Conservation (phyloP, 2,329 filamentous ascomycete genomes). For the Neurospora sp. region DNA sequence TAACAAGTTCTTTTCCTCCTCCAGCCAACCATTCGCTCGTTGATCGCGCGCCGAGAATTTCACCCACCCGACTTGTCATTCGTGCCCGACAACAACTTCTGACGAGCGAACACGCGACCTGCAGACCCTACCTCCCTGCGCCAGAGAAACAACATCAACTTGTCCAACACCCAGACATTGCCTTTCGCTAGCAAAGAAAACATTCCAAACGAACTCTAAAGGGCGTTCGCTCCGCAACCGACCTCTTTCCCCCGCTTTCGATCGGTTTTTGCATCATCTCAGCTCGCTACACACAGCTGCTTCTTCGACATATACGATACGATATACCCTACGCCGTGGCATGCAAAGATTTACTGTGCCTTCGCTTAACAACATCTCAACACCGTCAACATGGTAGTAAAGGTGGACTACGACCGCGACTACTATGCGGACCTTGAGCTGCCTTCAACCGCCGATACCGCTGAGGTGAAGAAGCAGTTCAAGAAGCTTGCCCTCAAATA, state of each 20-base stretch:
- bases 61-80: background rate
- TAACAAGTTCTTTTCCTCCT: background rate
- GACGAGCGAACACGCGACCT: background rate
- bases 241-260: background rate
- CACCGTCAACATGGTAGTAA: conserved; percentile 47
- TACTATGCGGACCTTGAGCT: conserved; percentile 83
- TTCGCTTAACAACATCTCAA: conserved; percentile 28
- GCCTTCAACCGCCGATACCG: conserved; percentile 52
- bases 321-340: background rate
- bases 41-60: background rate
- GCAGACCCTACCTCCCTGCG: background rate
- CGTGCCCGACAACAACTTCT: background rate
- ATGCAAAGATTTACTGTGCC: background rate
- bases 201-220: background rate
- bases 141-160: background rate
- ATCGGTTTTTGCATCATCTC: background rate
- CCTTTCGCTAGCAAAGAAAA: background rate
- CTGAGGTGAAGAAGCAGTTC: conserved; percentile 80
- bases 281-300: background rate
- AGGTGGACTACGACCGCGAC: conserved; percentile 59
- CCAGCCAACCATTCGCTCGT: background rate
- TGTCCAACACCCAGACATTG: background rate
- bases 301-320: background rate
- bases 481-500: conserved; percentile 76
- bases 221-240: background rate